Base-by-base conservation (phyloP, 2,329 filamentous ascomycete species). In the Curvularia verruculosa region DNA sequence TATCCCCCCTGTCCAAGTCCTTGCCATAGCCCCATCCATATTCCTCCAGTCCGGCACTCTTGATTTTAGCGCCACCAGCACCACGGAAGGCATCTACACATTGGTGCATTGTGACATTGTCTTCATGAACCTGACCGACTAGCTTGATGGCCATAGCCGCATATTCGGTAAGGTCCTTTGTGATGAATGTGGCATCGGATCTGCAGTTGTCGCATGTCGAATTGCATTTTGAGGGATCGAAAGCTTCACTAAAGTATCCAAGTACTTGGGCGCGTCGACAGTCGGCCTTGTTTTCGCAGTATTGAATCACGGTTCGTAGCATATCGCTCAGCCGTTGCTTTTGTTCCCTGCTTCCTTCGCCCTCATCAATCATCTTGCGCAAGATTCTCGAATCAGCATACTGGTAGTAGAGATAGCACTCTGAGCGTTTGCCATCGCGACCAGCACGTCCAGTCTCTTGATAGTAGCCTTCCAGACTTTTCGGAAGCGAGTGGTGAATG, bases 371-470 rank as follows among this genome's bases (percentile, higher is more conserved):
- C 85, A 98, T 89, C 59, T 86, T 87, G 67, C 87, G 88, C 24
- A 96, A 81, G 51, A 85, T 84, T 47, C 82, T 84, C 49, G 89
- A 87, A 73, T 99, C 95, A 58, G 81, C 84, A 70, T 91, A 96
- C 43, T 87, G 86, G 69, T 95, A 99, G 77, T 89, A 98, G 13
- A 99, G 84, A 73, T 93, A 95, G 78, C 95, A 99, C 56, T 90
- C 88, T 6, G 95, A 97, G 19, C 84, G 84, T 65, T 91, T 87
- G 8, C 94, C 94, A 74, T 99, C 95, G 73, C 95, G 87, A 6
- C 95, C 95, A 56, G 96, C 95, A 67, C 95, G 89, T 1, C 95
- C 95, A 43, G 95, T 99, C 76, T 99, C 95, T 74, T 99, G 95
- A 71, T 99, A 99, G 75, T 99, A 99, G 0, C 95, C 95, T 78